Evolutionary conservation across 176 grass and related monocot species (phyloP), one percentile per base, ranked within the genome.

Genomic region (Oryza punctata): DNA sequence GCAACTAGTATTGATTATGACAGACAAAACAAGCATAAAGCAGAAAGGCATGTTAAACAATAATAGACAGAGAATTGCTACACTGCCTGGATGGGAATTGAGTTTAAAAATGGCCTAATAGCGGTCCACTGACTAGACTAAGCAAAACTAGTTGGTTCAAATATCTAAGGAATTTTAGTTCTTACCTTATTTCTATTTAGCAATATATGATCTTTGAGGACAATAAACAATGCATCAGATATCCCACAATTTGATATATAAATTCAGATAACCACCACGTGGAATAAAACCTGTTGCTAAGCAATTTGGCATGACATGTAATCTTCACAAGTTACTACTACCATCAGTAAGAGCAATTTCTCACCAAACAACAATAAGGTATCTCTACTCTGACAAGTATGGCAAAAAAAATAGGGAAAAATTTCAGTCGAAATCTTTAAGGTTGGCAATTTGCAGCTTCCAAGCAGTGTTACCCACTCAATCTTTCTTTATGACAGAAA

Each of bases 111-210:
- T 19, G 0, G 10, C 12, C n/a, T 25, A 54, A 4, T 19, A 54
- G 50, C 70, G 81, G 9, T 18, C 15, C 41, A 77, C 13, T 35
- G 10, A 32, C 30, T 65, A 76, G 46, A 16, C 40, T 63, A 80
- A 74, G 49, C 10, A 40, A 49, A 47, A 18, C 0, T 69, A 32
- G 52, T 11, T 18, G 73, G 46, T 23, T 47, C 0, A 5, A 15
- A 50, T 23, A 1, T 2, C 3, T 50, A 83, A 70, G 38, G 33
- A 45, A 15, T 73, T 45, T 60, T 33, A 60, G 12, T 45, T 65
- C 21, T 24, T 67, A 14, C 16, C 9, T 18, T 27, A 81, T 86
- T 72, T 86, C 37, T 68, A 50, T 68, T 75, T 47, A 75, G 46
- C 18, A 14, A 45, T 21, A 76, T 59, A 59, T 76, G 15, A 3